Conservation (phyloP, 768 basidiomycete genomes). For the Lactarius vividus region DNA sequence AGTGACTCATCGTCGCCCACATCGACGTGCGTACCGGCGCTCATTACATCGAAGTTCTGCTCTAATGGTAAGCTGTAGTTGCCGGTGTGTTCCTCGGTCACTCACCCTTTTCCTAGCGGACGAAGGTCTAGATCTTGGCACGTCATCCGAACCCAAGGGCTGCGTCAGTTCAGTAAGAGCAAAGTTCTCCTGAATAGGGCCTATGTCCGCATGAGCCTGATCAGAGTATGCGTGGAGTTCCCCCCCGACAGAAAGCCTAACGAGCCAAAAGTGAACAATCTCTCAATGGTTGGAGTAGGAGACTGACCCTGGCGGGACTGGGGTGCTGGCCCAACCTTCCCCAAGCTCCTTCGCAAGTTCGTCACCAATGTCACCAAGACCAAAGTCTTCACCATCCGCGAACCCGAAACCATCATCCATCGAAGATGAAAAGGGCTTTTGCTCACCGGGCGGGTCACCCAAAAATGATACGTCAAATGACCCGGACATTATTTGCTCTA, state of each 20-base stretch:
- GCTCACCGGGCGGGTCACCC: conserved; percentile 35
- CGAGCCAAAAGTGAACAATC: neutral
- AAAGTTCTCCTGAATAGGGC: conserved; percentile 30
- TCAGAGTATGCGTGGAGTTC: conserved; percentile 19
- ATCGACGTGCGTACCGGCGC: conserved; percentile 8
- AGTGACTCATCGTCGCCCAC: neutral
- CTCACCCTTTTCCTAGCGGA: conserved; percentile 25
- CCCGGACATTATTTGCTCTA: conserved; percentile 61
- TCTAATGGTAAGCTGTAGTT: neutral
- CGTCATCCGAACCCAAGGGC: neutral
- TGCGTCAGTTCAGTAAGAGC: conserved; percentile 18
- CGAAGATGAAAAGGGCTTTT: conserved; percentile 56
- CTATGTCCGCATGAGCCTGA: conserved; percentile 32
- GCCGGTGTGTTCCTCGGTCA: neutral
- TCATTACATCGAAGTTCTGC: conserved; percentile 21
- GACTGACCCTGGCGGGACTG: conserved; percentile 31
- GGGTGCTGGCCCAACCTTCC: conserved; percentile 54
- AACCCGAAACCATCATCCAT: conserved; percentile 44
- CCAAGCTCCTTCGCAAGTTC: conserved; percentile 76
- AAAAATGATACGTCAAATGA: conserved; percentile 65
- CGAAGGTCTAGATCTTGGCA: neutral
- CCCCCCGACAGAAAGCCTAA: conserved; percentile 4
- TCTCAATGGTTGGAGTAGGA: neutral
- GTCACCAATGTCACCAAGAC: conserved; percentile 60
- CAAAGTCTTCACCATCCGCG: conserved; percentile 50